These are phyloP conservation scores for Astragalus glycyphyllos DNA, from an alignment of 306 rosid species.

Conservation along the genomic window DNA sequence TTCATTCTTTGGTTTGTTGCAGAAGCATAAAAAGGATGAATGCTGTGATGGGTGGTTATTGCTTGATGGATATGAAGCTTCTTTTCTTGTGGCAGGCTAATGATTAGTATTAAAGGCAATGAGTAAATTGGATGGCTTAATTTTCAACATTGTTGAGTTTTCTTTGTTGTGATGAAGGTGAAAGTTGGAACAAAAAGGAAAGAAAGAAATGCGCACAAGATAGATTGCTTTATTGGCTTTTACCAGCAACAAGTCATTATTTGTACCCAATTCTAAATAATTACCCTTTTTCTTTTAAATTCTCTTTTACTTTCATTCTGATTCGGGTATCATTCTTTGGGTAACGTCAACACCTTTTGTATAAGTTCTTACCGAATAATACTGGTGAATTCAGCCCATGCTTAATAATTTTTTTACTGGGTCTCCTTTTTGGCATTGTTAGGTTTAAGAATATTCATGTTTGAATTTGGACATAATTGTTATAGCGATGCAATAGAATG, in stretches of 20 bases:
- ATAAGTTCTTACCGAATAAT: slow-evolving; percentile 32
- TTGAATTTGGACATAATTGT: slow-evolving; percentile 38
- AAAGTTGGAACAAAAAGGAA: slow-evolving; percentile 45
- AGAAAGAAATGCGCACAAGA: slow-evolving; percentile 43
- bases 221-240: slow-evolving; percentile 50
- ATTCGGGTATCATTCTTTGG: slow-evolving; percentile 45
- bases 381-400: slow-evolving; percentile 46
- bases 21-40: slow-evolving; percentile 48
- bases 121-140: slow-evolving; percentile 19
- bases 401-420: slow-evolving; percentile 33
- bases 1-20: slow-evolving; percentile 36
- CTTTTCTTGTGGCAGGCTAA: slow-evolving; percentile 48
- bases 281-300: slow-evolving; percentile 28
- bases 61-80: slow-evolving; percentile 53
- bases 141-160: slow-evolving; percentile 14
- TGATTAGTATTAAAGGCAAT: slow-evolving; percentile 48
- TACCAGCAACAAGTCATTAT: slow-evolving; percentile 48
- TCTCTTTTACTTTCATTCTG: slow-evolving; percentile 46
- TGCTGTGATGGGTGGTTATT: slow-evolving; percentile 59
- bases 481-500: slow-evolving; percentile 35
- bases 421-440: slow-evolving; percentile 23
- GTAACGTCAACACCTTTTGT: slow-evolving; percentile 43
- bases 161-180: slow-evolving; percentile 38
- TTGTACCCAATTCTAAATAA: slow-evolving; percentile 45
- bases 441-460: slow-evolving; percentile 41